Evolutionary conservation across 768 basidiomycete species (phyloP).

Genomic region (Leccinum rimulosum): DNA sequence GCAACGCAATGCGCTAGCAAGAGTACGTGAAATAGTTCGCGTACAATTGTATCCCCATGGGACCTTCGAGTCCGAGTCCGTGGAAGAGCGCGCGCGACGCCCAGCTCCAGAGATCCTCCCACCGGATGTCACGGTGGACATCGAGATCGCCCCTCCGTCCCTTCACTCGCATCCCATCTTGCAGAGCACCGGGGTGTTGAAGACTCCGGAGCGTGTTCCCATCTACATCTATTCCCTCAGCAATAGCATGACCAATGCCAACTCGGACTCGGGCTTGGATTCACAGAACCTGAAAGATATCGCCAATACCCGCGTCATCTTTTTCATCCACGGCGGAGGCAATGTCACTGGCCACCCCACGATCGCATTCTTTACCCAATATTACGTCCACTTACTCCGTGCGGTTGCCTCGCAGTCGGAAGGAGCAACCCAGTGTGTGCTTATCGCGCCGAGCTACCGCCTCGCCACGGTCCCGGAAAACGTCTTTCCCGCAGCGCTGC

Average conservation of each 20-base stretch:
- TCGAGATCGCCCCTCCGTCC: constrained; percentile 21
- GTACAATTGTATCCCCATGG: neutral
- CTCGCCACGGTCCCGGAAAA: constrained; percentile 25
- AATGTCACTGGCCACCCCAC: constrained; percentile 21
- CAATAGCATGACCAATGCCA: neutral
- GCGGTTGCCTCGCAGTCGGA: constrained; percentile 2
- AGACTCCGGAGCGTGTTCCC: constrained; percentile 17
- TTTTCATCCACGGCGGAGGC: constrained; percentile 10
- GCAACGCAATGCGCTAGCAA: constrained; percentile 12
- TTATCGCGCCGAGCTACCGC: constrained; percentile 25
- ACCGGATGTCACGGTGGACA: constrained; percentile 6
- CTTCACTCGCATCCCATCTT: neutral
- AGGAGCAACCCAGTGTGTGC: constrained; percentile 2
- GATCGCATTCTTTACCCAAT: neutral
- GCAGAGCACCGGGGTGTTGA: neutral
- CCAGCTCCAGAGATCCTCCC: neutral
- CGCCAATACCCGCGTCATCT: neutral
- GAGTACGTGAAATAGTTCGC: neutral
- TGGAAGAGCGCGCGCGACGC: constrained; percentile 12
- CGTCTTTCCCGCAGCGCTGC: constrained; percentile 21
- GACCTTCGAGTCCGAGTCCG: neutral
- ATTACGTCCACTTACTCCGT: constrained; percentile 13
- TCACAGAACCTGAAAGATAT: neutral
- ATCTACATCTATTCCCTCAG: constrained; percentile 18
- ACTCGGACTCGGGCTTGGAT: neutral